Evolutionary conservation across 768 basidiomycete genomes (phyloP).

Genomic region (Macrolepiota albuminosa): DNA sequence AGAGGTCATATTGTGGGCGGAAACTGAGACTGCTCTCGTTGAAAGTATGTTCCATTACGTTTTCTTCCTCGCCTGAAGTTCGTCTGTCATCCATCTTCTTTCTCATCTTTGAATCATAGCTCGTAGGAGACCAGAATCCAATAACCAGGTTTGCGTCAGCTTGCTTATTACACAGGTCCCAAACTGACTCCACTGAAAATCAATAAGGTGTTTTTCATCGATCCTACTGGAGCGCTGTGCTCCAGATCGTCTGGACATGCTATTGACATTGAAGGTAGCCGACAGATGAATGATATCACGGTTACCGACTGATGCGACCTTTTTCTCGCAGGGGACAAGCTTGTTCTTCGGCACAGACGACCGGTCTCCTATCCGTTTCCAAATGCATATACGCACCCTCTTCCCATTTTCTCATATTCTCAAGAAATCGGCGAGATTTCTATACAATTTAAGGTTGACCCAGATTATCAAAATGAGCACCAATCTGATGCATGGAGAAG

Average conservation of each 20-base stretch:
- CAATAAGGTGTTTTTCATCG: conserved; percentile 76
- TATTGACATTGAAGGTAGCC: conserved; percentile 68
- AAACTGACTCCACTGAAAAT: not conserved
- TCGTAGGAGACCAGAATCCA: conserved; percentile 60
- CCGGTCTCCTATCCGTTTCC: conserved; percentile 76
- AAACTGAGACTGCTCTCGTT: conserved; percentile 72
- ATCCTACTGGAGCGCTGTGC: conserved; percentile 70
- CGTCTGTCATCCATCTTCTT: not conserved
- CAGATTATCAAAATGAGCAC: conserved; percentile 45
- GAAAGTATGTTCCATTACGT: conserved; percentile 50
- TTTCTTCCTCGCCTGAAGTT: not conserved
- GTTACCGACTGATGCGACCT: not conserved
- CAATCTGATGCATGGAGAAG: conserved; percentile 48
- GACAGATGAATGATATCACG: not conserved
- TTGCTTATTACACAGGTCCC: not conserved
- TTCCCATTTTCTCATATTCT: conserved; percentile 65
- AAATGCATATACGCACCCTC: conserved; percentile 70
- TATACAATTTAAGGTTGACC: conserved; percentile 58
- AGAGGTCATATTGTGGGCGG: conserved; percentile 61
- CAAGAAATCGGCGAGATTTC: conserved; percentile 51
- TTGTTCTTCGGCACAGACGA: conserved; percentile 73
- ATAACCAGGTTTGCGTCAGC: conserved; percentile 58
- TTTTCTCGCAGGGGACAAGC: conserved; percentile 44
- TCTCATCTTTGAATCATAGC: conserved; percentile 30
- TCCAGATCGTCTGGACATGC: conserved; percentile 80